These are phyloP conservation scores for Coniochaeta prunicola DNA, from an alignment of 2,329 filamentous ascomycete genomes.

Conservation along the genomic window DNA sequence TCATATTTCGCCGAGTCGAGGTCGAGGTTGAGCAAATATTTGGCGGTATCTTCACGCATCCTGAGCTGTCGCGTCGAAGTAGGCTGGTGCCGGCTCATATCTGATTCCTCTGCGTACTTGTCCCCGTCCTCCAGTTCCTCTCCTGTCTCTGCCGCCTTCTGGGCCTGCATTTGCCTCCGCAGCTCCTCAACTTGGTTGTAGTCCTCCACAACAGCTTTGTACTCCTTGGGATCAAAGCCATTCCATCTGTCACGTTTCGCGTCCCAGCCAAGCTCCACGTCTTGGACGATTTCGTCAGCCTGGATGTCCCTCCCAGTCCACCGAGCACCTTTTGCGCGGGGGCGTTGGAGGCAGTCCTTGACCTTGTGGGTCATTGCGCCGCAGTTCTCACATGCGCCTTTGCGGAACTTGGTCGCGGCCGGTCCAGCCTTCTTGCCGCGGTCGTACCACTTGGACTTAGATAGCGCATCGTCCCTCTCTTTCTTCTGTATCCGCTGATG, in stretches of 20 bases:
- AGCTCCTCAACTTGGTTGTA: slow-evolving; percentile 81
- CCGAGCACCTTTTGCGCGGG: slow-evolving; percentile 80
- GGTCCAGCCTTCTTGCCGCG: slow-evolving; percentile 77
- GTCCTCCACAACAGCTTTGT: slow-evolving; percentile 78
- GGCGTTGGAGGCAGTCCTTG: slow-evolving; percentile 86
- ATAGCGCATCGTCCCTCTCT: slow-evolving; percentile 41
- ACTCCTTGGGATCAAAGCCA: slow-evolving; percentile 88
- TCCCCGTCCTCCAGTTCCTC: slow-evolving; percentile 52
- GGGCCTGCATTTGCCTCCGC: slow-evolving; percentile 40
- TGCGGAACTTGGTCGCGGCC: slow-evolving; percentile 92
- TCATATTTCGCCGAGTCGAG: slow-evolving; percentile 96
- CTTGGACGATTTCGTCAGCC: slow-evolving; percentile 80
- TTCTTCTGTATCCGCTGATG: slow-evolving; percentile 86
- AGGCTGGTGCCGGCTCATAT: slow-evolving; percentile 91
- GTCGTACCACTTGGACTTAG: slow-evolving; percentile 80
- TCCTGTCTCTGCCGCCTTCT: slow-evolving; percentile 41
- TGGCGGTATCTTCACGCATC: slow-evolving; percentile 92
- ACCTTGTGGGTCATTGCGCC: slow-evolving; percentile 94
- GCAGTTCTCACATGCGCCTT: slow-evolving; percentile 98
- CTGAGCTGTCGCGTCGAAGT: slow-evolving; percentile 86
- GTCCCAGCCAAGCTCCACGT: slow-evolving; percentile 88
- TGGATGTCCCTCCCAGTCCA: slow-evolving; percentile 93
- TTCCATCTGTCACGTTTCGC: slow-evolving; percentile 98
- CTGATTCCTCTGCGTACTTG: slow-evolving; percentile 88
- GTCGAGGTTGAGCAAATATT: slow-evolving; percentile 91